Evolutionary conservation across 371 early-diverging fungal species (phyloP).

Genomic region (Mortierella sp.): DNA sequence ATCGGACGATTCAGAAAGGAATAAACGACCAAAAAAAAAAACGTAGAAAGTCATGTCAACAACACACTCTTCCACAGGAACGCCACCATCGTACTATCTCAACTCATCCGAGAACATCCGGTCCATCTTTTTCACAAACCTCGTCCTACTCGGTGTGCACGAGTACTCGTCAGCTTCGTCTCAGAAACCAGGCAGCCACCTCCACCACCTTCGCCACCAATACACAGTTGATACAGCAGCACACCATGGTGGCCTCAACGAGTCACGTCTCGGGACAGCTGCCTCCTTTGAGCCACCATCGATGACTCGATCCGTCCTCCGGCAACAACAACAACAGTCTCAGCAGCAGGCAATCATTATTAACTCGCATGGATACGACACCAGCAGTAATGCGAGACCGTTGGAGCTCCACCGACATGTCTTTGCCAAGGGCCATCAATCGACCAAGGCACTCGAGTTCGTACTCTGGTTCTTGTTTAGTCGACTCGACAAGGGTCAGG

Average conservation of each 20-base stretch:
- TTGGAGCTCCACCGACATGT: slow-evolving; percentile 38
- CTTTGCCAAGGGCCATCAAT: slow-evolving; percentile 49
- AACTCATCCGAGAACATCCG: slow-evolving; percentile 42
- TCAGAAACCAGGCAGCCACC: neutral
- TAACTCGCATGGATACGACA: slow-evolving; percentile 15
- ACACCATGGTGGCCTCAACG: neutral
- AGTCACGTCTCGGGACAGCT: neutral
- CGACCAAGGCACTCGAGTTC: slow-evolving; percentile 54
- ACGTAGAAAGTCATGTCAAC: slow-evolving; percentile 21
- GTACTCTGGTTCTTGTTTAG: slow-evolving; percentile 55
- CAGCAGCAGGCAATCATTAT: slow-evolving; percentile 26
- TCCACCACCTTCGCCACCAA: neutral
- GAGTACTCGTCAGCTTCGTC: slow-evolving; percentile 17
- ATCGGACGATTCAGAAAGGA: neutral
- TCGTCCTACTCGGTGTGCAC: slow-evolving; percentile 44
- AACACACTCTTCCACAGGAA: slow-evolving; percentile 1
- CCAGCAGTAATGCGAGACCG: slow-evolving; percentile 13
- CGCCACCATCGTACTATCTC: slow-evolving; percentile 13
- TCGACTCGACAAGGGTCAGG: slow-evolving; percentile 23
- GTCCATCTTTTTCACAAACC: slow-evolving; percentile 49
- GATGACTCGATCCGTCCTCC: neutral
- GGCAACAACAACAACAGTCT: neutral
- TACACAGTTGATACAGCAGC: neutral
- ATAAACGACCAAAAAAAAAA: neutral
- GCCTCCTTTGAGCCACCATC: neutral